These are phyloP conservation scores for Amphibolis antarctica DNA, from an alignment of 106 monocot species.

Conservation along the genomic window DNA sequence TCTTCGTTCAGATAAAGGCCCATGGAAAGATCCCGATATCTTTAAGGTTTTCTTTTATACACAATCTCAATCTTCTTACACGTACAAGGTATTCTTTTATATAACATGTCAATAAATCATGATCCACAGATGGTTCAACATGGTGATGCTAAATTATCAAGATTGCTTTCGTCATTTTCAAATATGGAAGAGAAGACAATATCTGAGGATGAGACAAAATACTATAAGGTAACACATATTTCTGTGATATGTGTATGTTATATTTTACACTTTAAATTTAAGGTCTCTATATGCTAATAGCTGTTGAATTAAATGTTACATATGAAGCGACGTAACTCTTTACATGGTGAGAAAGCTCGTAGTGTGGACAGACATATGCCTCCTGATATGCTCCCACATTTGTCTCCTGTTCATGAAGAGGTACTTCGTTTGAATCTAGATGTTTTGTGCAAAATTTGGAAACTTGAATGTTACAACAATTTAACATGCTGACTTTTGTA, in stretches of 20 bases:
- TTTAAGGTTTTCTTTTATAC: conserved; percentile 30
- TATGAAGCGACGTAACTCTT: not conserved
- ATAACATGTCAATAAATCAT: not conserved
- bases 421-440: not conserved
- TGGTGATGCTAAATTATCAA: conserved; percentile 39
- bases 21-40: conserved; percentile 90
- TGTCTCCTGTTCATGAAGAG: conserved; percentile 26
- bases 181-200: conserved; percentile 65
- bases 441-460: not conserved
- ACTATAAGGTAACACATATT: conserved; percentile 25
- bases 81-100: not conserved
- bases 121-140: conserved; percentile 58
- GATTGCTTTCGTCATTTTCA: not conserved
- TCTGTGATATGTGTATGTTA: no score
- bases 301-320: not conserved
- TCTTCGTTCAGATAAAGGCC: conserved; percentile 76
- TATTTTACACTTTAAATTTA: no score
- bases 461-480: not conserved
- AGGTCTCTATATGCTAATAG: not conserved
- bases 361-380: not conserved
- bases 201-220: conserved; percentile 57
- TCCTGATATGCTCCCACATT: not conserved
- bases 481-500: not conserved
- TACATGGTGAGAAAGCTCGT: not conserved
- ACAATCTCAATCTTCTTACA: not conserved